A percentile compares a stretch with the other conserved stretches of the same genome.
These are phyloP conservation scores for Mollisia scopiformis DNA, from an alignment of 2,329 filamentous ascomycete species.

Conservation along the genomic window DNA sequence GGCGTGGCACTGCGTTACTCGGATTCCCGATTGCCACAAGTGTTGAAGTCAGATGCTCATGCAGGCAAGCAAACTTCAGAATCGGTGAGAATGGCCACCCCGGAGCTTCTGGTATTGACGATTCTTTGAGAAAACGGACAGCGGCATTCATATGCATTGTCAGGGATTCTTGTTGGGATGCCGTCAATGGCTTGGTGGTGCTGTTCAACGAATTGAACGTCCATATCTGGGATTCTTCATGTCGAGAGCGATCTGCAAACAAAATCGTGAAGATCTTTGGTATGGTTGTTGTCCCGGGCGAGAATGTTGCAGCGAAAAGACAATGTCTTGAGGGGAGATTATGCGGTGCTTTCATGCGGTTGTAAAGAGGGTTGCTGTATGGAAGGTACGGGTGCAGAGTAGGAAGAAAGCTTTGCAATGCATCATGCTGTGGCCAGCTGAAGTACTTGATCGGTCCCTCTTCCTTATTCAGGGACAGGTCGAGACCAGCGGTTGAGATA, in stretches of 20 bases:
- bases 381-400: conserved; percentile 30
- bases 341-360: conserved; percentile 33
- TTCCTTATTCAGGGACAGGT: not conserved
- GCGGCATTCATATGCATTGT: conserved; percentile 15
- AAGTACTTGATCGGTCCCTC: not conserved
- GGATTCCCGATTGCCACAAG: conserved; percentile 17
- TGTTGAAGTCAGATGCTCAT: conserved; percentile 18
- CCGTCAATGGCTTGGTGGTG: conserved; percentile 20
- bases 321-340: conserved; percentile 32
- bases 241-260: conserved; percentile 35
- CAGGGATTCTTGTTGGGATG: conserved; percentile 7
- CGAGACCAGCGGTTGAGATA: not conserved
- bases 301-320: conserved; percentile 35
- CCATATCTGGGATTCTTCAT: conserved; percentile 36
- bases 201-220: conserved; percentile 31
- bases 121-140: conserved; percentile 27
- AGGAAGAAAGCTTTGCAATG: conserved; percentile 25
- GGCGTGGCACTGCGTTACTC: conserved; percentile 16
- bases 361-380: conserved; percentile 33
- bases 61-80: conserved; percentile 30
- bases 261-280: conserved; percentile 30
- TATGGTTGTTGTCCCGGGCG: conserved; percentile 7
- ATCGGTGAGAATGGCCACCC: conserved; percentile 34
- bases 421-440: not conserved
- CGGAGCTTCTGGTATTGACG: conserved; percentile 30